Conservation (phyloP, 306 rosid species). For the Aeschynomene evenia region DNA sequence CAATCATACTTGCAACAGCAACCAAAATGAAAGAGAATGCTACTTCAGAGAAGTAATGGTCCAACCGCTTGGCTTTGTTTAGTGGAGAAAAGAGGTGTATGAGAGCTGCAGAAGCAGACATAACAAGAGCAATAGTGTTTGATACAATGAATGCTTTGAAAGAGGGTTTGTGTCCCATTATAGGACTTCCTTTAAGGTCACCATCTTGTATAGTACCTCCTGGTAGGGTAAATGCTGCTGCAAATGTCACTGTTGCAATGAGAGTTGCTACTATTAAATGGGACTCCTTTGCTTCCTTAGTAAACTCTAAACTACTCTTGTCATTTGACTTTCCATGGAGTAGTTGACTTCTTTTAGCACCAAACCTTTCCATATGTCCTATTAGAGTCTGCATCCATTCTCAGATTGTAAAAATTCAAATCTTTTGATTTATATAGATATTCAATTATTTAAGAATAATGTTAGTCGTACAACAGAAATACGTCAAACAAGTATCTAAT, state of each 20-base stretch:
- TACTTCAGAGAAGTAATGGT: not conserved
- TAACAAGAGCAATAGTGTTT: not conserved
- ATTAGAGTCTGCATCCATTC: no score
- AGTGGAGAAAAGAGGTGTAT: not conserved
- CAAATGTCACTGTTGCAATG: slow-evolving; percentile 21
- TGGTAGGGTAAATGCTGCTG: slow-evolving; percentile 13
- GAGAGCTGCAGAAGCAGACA: not conserved
- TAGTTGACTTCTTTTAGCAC: not conserved
- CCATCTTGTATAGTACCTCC: slow-evolving; percentile 1
- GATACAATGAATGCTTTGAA: slow-evolving; percentile 24
- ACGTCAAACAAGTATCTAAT: no score
- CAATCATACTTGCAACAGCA: not conserved
- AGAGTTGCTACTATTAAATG: slow-evolving; percentile 16
- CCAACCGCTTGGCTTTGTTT: not conserved
- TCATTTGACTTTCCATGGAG: not conserved
- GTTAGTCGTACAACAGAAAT: no score
- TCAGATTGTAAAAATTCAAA: no score
- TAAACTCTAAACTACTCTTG: not conserved
- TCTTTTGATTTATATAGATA: no score
- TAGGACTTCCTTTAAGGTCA: not conserved
- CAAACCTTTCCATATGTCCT: no score
- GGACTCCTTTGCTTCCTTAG: not conserved
- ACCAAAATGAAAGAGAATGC: not conserved
- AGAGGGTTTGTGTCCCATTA: not conserved
- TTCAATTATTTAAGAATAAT: no score